Percentiles rank a stretch among this genome's conserved stretches.
These are phyloP conservation scores for Camelina hispida DNA, from an alignment of 345 rosid species.

Conservation along the genomic window DNA sequence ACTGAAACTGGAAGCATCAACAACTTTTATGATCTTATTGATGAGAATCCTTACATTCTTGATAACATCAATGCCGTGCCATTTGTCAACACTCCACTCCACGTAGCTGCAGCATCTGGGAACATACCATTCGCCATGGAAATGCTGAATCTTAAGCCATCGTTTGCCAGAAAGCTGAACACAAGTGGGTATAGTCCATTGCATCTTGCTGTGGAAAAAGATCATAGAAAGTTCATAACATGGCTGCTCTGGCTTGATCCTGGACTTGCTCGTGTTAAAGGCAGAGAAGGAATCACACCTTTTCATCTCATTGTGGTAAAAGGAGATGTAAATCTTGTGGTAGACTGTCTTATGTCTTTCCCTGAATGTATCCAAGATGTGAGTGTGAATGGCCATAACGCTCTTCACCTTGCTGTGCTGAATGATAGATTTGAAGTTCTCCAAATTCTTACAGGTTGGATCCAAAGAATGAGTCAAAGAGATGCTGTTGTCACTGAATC, in stretches of 20 bases:
- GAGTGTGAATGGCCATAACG: slow-evolving; percentile 10
- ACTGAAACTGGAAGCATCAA: slow-evolving; percentile 30
- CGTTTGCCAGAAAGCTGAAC: slow-evolving; percentile 39
- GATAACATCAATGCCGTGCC: slow-evolving; percentile 35
- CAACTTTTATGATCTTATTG: slow-evolving; percentile 33
- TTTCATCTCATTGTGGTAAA: slow-evolving; percentile 2
- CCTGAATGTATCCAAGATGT: slow-evolving; percentile 31
- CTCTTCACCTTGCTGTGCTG: slow-evolving; percentile 33
- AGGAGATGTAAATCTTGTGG: slow-evolving; percentile 15
- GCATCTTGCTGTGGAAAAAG: slow-evolving; percentile 38
- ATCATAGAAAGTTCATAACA: background rate
- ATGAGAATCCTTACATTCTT: slow-evolving; percentile 34
- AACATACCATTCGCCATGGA: slow-evolving; percentile 31
- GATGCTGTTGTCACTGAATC: background rate
- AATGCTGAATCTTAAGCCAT: slow-evolving; percentile 42
- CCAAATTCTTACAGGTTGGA: slow-evolving; percentile 19
- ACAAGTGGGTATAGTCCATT: slow-evolving; percentile 34
- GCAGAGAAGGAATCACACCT: slow-evolving; percentile 34
- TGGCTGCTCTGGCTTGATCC: background rate
- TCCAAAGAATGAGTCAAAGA: slow-evolving; percentile 3
- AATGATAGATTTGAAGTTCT: slow-evolving; percentile 19
- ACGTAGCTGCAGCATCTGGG: slow-evolving; percentile 39
- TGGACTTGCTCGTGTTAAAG: slow-evolving; percentile 13
- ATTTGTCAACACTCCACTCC: slow-evolving; percentile 46
- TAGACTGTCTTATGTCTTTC: slow-evolving; percentile 6